Evolutionary conservation across 371 early-diverging fungal genomes (phyloP).

Genomic region (Circinella umbellata): DNA sequence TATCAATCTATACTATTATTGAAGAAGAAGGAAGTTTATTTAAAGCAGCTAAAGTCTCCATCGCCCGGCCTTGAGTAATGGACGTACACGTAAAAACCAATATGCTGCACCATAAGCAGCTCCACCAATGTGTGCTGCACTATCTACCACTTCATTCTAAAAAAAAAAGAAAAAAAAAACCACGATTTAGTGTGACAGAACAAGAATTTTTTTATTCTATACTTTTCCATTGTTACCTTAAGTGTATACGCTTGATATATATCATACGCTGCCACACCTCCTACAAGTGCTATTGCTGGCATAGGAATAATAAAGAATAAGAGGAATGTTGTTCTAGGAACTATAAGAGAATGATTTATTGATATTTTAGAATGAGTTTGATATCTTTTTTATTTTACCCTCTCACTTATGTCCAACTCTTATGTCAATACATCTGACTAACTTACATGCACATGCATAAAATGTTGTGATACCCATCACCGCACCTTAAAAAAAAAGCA

Average conservation of each 20-base stretch:
- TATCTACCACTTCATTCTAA: slow-evolving; percentile 54
- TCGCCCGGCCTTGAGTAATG: slow-evolving; percentile 43
- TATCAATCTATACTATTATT: background rate
- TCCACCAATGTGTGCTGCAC: slow-evolving; percentile 66
- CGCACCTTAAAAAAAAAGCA: slow-evolving; percentile 16
- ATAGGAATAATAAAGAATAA: slow-evolving; percentile 64
- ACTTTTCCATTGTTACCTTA: slow-evolving; percentile 25
- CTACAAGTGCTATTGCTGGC: slow-evolving; percentile 60
- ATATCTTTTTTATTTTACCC: background rate
- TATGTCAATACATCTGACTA: background rate
- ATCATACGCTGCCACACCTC: slow-evolving; percentile 45
- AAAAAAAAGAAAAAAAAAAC: too few relatives aligned
- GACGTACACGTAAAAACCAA: slow-evolving; percentile 55
- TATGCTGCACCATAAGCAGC: slow-evolving; percentile 60
- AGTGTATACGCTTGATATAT: slow-evolving; percentile 43
- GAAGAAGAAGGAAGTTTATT: background rate
- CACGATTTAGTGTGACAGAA: background rate
- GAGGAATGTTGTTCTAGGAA: slow-evolving; percentile 55
- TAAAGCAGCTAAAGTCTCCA: slow-evolving; percentile 19
- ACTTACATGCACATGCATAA: slow-evolving; percentile 57
- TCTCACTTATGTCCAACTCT: too few relatives aligned
- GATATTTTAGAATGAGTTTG: background rate
- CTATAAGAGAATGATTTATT: slow-evolving; percentile 11
- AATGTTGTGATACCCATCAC: slow-evolving; percentile 53
- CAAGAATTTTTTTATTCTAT: background rate